A percentile compares a stretch with the other conserved stretches of the same genome.
phyloP scores from a whole-genome alignment of 2,329 filamentous ascomycete species.

The Verticillium longisporum region DNA sequence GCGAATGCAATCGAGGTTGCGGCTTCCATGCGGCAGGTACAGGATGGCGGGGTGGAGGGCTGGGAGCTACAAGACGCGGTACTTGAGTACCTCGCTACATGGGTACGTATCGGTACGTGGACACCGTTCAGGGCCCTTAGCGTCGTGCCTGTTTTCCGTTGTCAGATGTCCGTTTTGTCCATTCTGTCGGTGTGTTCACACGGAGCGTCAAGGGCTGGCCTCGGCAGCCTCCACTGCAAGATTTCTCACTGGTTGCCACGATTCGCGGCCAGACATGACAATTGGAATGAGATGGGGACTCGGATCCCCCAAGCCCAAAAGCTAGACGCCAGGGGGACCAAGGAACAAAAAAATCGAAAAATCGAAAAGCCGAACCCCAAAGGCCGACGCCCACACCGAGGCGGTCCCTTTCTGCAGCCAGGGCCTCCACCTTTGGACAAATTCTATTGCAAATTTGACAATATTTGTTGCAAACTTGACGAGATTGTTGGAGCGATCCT shows the following conservation, averaged over 20 bases:
- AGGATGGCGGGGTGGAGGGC: background rate
- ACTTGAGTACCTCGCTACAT: background rate
- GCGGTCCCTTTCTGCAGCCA: background rate
- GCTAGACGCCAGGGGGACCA: too few relatives aligned
- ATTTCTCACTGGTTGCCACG: background rate
- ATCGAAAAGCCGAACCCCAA: background rate
- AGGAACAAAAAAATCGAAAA: too few relatives aligned
- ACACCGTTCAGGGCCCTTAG: background rate
- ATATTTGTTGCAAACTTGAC: background rate
- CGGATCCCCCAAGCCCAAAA: background rate
- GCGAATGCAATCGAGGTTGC: background rate
- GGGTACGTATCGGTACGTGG: background rate
- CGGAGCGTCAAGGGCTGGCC: background rate
- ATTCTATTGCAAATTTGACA: background rate
- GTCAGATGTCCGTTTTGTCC: background rate
- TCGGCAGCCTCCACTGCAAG: background rate
- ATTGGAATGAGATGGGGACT: background rate
- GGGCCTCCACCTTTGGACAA: background rate
- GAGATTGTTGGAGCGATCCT: background rate
- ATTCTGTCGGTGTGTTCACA: background rate
- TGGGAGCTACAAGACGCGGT: background rate
- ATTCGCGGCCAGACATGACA: background rate
- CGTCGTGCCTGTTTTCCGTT: background rate
- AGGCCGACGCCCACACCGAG: background rate
- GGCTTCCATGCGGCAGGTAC: background rate